A percentile compares a stretch with the other conserved stretches of the same genome.
phyloP scores from a whole-genome alignment of 1,139 yeast genomes.

The Yamadazyma spencermartinsiae region DNA sequence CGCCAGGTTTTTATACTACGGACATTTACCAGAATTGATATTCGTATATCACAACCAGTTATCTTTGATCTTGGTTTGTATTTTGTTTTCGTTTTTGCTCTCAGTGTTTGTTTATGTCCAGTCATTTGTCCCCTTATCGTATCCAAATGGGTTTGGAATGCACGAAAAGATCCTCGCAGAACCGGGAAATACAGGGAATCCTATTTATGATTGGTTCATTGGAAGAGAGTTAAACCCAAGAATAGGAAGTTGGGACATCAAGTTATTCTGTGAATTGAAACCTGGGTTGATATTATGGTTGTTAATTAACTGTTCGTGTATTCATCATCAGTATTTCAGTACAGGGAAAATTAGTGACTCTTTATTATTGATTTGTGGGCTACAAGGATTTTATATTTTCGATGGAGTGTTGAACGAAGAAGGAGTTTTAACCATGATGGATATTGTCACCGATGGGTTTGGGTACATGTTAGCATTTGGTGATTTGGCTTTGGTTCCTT shows the following conservation, averaged over 20 bases:
- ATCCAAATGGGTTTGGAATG: constrained; percentile 53
- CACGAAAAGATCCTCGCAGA: constrained; percentile 73
- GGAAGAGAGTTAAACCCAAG: constrained; percentile 96
- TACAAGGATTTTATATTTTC: constrained; percentile 81
- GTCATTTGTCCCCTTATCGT: constrained; percentile 62
- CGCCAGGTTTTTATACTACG: constrained; percentile 42
- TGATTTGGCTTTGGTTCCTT: constrained; percentile 91
- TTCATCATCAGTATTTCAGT: constrained; percentile 74
- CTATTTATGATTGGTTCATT: constrained; percentile 90
- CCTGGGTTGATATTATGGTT: constrained; percentile 94
- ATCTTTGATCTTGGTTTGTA: constrained; percentile 63
- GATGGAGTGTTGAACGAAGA: constrained; percentile 93
- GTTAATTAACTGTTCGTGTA: constrained; percentile 72
- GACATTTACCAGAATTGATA: constrained; percentile 69
- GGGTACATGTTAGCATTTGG: constrained; percentile 97
- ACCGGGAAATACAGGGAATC: constrained; percentile 82
- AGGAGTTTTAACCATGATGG: constrained; percentile 92
- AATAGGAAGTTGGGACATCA: constrained; percentile 81
- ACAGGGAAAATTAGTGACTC: constrained; percentile 70
- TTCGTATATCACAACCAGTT: constrained; percentile 70
- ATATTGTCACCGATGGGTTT: constrained; percentile 92
- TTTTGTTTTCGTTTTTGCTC: constrained; percentile 61
- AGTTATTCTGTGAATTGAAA: constrained; percentile 87
- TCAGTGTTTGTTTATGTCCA: constrained; percentile 64
- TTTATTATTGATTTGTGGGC: constrained; percentile 60